phyloP scores from a whole-genome alignment of 345 rosid species.

The Diplotaxis tenuifolia region DNA sequence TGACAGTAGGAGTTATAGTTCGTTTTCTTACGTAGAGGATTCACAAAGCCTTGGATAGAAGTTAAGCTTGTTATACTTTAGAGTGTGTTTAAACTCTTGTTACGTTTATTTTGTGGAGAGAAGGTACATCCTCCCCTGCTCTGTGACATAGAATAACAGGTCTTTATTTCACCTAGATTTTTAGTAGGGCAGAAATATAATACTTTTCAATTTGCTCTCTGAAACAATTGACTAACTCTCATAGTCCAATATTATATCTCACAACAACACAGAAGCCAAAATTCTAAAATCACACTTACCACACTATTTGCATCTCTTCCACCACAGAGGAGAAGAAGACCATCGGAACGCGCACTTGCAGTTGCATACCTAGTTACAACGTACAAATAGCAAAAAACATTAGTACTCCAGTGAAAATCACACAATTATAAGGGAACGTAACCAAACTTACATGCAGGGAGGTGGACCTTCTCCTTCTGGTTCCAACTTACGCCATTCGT shows the following conservation, averaged over 20 bases:
- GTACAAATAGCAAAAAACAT: constrained; percentile 7
- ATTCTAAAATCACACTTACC: constrained; percentile 45
- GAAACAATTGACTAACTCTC: neutral
- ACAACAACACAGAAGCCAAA: neutral
- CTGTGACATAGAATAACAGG: neutral
- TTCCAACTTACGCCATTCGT: constrained; percentile 94
- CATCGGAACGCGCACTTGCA: constrained; percentile 96
- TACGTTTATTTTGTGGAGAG: neutral
- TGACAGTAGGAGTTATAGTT: neutral
- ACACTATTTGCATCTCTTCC: constrained; percentile 93
- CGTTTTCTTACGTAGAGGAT: constrained; percentile 1
- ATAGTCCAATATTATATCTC: neutral
- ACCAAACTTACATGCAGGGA: constrained; percentile 74
- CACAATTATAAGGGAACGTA: constrained; percentile 12
- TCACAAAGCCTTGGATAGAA: neutral
- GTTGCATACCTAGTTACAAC: constrained; percentile 78
- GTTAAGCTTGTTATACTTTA: neutral
- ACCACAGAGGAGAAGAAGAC: constrained; percentile 94
- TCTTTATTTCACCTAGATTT: neutral
- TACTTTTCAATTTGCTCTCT: neutral
- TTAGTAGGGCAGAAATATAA: neutral
- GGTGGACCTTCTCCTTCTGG: constrained; percentile 99
- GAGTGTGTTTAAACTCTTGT: neutral
- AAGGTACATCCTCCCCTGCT: constrained; percentile 16
- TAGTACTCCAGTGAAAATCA: constrained; percentile 12